Conservation (phyloP, 2,329 filamentous ascomycete species). For the Botrytis deweyae region DNA sequence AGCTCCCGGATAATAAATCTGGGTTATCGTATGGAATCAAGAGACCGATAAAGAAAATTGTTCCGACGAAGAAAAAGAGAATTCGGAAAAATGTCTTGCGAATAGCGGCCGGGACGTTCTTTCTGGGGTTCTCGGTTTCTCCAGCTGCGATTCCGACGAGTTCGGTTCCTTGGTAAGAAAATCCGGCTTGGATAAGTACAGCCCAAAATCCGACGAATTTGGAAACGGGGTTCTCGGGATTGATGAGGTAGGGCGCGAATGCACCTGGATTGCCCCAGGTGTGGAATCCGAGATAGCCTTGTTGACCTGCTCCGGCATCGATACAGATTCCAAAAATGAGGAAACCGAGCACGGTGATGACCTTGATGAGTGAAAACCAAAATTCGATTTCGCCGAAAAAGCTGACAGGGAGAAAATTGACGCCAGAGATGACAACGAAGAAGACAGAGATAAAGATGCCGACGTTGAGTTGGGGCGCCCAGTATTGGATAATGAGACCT, state of each 20-base stretch:
- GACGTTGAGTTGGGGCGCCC: conserved; percentile 61
- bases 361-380: conserved; percentile 75
- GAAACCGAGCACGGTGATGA: conserved; percentile 71
- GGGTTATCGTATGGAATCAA: conserved; percentile 57
- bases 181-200: conserved; percentile 49
- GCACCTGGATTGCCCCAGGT: conserved; percentile 60
- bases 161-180: conserved; percentile 63
- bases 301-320: conserved; percentile 65
- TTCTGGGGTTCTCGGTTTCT: conserved; percentile 62
- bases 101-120: conserved; percentile 60
- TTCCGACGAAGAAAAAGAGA: conserved; percentile 48
- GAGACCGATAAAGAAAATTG: conserved; percentile 55
- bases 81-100: conserved; percentile 65
- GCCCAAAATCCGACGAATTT: conserved; percentile 65
- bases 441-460: conserved; percentile 74
- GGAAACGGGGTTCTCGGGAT: conserved; percentile 44
- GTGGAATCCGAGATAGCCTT: conserved; percentile 57
- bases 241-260: conserved; percentile 62
- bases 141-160: conserved; percentile 65
- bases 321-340: conserved; percentile 75
- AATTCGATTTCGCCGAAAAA: conserved; percentile 78
- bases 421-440: conserved; percentile 65
- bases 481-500: conserved; percentile 74
- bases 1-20: conserved; percentile 52
- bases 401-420: conserved; percentile 71